Evolutionary conservation across 805 yeast species (phyloP).

Genomic region (Candida rishiriensis): DNA sequence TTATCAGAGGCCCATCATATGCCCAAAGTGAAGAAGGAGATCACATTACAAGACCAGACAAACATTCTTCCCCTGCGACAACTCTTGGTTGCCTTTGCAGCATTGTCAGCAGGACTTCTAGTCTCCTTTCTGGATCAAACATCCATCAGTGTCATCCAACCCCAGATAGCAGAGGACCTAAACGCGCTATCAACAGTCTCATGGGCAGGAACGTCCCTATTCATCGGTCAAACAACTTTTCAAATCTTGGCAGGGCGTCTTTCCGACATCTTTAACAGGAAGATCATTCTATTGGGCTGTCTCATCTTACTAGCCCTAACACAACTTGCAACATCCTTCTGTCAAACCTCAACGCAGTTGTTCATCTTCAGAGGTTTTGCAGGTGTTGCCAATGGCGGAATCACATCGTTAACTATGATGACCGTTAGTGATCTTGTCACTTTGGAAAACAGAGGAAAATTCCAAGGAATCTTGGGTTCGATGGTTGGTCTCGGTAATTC

Average conservation of each 20-base stretch:
- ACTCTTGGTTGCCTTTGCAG: conserved; percentile 34
- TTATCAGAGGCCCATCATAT: not conserved
- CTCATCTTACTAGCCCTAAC: conserved; percentile 36
- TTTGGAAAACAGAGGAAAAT: conserved; percentile 49
- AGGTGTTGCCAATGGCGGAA: conserved; percentile 55
- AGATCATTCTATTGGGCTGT: conserved; percentile 37
- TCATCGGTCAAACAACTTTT: conserved; percentile 47
- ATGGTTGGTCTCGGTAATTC: conserved; percentile 49
- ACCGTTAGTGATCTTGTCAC: conserved; percentile 52
- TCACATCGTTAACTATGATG: conserved; percentile 46
- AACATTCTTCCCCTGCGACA: conserved; percentile 36
- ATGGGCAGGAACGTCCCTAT: conserved; percentile 56
- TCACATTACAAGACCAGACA: conserved; percentile 33
- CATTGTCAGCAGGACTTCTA: conserved; percentile 36
- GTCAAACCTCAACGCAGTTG: conserved; percentile 43
- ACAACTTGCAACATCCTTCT: conserved; percentile 49
- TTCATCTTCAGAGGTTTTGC: conserved; percentile 50
- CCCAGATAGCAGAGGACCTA: conserved; percentile 44
- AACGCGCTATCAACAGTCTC: conserved; percentile 41
- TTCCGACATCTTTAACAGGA: conserved; percentile 53
- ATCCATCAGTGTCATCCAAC: conserved; percentile 43
- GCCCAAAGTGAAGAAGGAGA: conserved; percentile 5
- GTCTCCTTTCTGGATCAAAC: conserved; percentile 47
- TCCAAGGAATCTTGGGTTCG: conserved; percentile 51
- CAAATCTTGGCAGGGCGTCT: conserved; percentile 52